phyloP scores from a whole-genome alignment of 371 early-diverging fungal genomes.

The Thermomucor indicae-seudaticae region DNA sequence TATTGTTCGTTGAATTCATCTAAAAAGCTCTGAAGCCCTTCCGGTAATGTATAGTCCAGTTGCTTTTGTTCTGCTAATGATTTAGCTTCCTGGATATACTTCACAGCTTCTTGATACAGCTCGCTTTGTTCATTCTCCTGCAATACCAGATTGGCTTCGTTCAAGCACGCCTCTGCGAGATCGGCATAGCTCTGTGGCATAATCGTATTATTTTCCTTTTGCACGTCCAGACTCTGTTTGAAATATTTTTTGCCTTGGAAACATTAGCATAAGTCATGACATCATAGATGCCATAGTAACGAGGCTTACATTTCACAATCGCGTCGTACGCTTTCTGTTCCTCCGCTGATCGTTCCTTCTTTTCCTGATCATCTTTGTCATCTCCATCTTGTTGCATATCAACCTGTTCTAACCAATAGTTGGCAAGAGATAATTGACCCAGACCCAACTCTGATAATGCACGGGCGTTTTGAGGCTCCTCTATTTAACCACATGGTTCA shows the following conservation, averaged over 20 bases:
- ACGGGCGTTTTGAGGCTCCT: conserved; percentile 24
- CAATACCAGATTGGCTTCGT: conserved; percentile 35
- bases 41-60: conserved; percentile 32
- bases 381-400: conserved; percentile 25
- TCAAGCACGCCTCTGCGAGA: conserved; percentile 36
- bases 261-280: neutral
- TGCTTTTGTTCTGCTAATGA: conserved; percentile 18
- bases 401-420: conserved; percentile 34
- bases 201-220: conserved; percentile 14
- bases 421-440: conserved; percentile 30
- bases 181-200: conserved; percentile 28
- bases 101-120: conserved; percentile 27
- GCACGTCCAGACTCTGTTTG: conserved; percentile 19
- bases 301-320: conserved; percentile 20
- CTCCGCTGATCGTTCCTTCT: conserved; percentile 19
- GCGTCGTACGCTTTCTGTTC: conserved; percentile 34
- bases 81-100: conserved; percentile 28
- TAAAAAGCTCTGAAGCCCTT: conserved; percentile 37
- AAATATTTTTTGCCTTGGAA: conserved; percentile 26
- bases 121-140: conserved; percentile 32
- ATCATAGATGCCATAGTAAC: neutral
- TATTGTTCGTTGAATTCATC: conserved; percentile 29
- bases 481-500: conserved; percentile 8
- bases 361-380: conserved; percentile 20
- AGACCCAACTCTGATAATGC: conserved; percentile 32